A percentile compares a stretch with the other conserved stretches of the same genome.
Conservation (phyloP, 495 filamentous ascomycete species). For the Chaetomidium leptoderma region DNA sequence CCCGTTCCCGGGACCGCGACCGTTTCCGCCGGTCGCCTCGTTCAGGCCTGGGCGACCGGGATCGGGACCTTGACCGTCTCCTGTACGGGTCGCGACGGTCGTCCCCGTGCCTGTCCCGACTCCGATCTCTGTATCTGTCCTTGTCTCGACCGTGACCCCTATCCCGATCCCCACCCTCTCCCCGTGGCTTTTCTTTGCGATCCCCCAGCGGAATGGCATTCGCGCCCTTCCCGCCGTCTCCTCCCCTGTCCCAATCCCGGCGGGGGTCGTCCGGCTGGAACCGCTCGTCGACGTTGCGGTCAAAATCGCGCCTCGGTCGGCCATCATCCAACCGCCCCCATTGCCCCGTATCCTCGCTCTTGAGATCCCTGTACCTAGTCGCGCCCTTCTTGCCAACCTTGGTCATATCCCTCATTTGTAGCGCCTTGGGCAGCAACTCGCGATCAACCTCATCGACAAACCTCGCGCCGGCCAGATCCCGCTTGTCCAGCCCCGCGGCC, state of each 20-base stretch:
- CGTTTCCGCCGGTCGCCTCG: slow-evolving; percentile 57
- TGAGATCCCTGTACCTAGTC: slow-evolving; percentile 84
- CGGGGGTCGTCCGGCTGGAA: slow-evolving; percentile 63
- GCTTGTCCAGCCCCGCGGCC: slow-evolving; percentile 63
- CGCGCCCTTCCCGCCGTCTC: slow-evolving; percentile 49
- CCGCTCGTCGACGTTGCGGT: slow-evolving; percentile 56
- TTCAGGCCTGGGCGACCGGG: slow-evolving; percentile 42
- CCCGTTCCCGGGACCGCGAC: slow-evolving; percentile 57
- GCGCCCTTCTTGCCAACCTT: slow-evolving; percentile 89
- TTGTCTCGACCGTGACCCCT: slow-evolving; percentile 24
- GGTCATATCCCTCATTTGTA: slow-evolving; percentile 92
- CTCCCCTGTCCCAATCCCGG: slow-evolving; percentile 32
- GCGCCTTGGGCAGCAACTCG: slow-evolving; percentile 80
- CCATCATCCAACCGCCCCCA: slow-evolving; percentile 66
- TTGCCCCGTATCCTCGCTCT: slow-evolving; percentile 83
- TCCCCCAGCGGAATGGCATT: slow-evolving; percentile 60
- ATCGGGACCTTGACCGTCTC: slow-evolving; percentile 37
- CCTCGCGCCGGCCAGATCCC: slow-evolving; percentile 74
- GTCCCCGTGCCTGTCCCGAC: slow-evolving; percentile 27
- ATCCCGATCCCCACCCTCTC: slow-evolving; percentile 30
- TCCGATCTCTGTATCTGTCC: slow-evolving; percentile 31
- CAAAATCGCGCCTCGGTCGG: slow-evolving; percentile 41
- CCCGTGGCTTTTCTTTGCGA: slow-evolving; percentile 43
- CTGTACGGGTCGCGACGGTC: slow-evolving; percentile 24
- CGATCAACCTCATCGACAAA: slow-evolving; percentile 80